Percentiles rank a stretch among this genome's conserved stretches.
Conservation (phyloP, 441 rosid species). For the Eutrema salsugineum region DNA sequence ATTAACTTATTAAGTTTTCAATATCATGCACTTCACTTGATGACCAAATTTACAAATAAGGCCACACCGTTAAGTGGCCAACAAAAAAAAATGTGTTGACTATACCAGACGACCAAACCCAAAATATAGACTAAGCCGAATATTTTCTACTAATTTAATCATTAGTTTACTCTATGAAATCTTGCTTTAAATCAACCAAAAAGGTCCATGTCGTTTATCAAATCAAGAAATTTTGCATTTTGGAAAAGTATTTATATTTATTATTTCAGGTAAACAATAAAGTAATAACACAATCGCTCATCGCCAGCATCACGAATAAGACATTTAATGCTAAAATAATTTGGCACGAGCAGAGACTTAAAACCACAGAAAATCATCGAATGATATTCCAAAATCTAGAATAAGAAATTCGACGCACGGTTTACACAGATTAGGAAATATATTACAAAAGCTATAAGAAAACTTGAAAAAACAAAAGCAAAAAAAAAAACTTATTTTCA, state of each 20-base stretch:
- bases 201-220: constrained; percentile 9
- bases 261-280: constrained; percentile 9
- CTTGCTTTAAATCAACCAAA: constrained; percentile 22
- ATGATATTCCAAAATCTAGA: not conserved
- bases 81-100: not conserved
- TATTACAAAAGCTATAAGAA: not conserved
- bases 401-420: not conserved
- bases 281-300: constrained; percentile 12
- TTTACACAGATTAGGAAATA: not conserved
- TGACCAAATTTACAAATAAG: not conserved
- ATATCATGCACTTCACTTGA: not conserved
- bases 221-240: constrained; percentile 13
- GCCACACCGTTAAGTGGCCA: not conserved
- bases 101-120: not conserved
- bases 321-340: not conserved
- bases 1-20: not conserved
- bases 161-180: constrained; percentile 9
- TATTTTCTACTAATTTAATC: not conserved
- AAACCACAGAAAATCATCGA: not conserved
- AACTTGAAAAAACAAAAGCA: not conserved
- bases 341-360: constrained; percentile 15
- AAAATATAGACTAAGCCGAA: not conserved
- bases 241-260: not conserved
- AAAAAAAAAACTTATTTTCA: not conserved
- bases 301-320: constrained; percentile 15